phyloP scores from a whole-genome alignment of 306 rosid genomes.

The Trifolium repens region DNA sequence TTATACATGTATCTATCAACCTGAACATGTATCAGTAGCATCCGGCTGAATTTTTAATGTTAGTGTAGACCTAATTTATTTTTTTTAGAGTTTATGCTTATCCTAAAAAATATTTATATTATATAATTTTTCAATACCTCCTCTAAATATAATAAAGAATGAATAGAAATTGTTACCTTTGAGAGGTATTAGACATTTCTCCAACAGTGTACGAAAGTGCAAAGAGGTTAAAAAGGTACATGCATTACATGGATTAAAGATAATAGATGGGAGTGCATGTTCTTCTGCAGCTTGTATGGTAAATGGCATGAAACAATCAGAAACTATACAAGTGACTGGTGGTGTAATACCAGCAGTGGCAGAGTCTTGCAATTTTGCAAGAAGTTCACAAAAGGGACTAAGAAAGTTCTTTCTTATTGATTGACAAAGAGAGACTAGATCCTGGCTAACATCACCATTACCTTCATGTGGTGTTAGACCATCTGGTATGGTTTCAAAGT shows the following conservation, averaged over 20 bases:
- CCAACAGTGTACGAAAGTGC: neutral
- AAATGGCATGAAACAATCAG: neutral
- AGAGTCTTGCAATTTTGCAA: neutral
- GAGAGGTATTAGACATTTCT: slow-evolving; percentile 19
- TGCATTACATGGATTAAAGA: neutral
- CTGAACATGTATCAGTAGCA: too few species aligned
- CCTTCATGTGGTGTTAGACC: neutral
- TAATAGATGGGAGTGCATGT: neutral
- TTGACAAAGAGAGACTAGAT: neutral
- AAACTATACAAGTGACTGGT: neutral
- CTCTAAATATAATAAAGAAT: neutral
- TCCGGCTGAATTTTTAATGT: too few species aligned
- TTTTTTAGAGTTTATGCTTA: too few species aligned
- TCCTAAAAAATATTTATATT: too few species aligned
- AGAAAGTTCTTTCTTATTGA: neutral
- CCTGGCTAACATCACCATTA: neutral
- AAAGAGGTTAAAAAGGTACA: neutral
- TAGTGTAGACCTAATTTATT: too few species aligned
- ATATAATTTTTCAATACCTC: too few species aligned
- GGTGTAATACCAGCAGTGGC: neutral
- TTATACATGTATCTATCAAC: too few species aligned
- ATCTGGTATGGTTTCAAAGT: slow-evolving; percentile 32
- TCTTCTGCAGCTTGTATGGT: neutral
- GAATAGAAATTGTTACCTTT: neutral
- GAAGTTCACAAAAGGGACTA: neutral